Evolutionary conservation across 306 rosid genomes (phyloP).

Genomic region (Chamaecrista fasciculata): DNA sequence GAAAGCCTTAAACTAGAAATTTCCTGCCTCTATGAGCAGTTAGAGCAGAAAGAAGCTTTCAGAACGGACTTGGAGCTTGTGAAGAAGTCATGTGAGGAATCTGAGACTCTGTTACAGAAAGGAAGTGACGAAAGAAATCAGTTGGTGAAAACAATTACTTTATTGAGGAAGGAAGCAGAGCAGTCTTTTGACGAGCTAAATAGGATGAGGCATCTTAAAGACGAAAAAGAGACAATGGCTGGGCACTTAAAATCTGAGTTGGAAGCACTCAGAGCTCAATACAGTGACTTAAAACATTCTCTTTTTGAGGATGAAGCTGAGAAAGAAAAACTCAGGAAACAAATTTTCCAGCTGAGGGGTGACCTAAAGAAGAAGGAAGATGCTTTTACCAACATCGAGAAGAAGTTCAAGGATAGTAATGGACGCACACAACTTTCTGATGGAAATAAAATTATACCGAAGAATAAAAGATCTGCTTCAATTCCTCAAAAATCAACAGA

Average conservation of each 20-base stretch:
- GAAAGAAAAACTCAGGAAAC: constrained; percentile 65
- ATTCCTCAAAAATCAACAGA: constrained; percentile 47
- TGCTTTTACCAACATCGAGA: constrained; percentile 48
- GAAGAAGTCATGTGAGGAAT: constrained; percentile 58
- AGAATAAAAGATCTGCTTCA: constrained; percentile 39
- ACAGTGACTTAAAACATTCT: constrained; percentile 50
- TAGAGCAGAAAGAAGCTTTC: constrained; percentile 44
- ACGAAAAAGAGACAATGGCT: constrained; percentile 51
- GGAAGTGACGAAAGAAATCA: constrained; percentile 56
- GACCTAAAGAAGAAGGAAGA: constrained; percentile 67
- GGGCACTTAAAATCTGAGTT: constrained; percentile 52
- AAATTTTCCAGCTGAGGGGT: constrained; percentile 52
- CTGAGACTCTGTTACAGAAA: constrained; percentile 40
- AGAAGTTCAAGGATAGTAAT: constrained; percentile 56
- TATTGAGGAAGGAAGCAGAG: constrained; percentile 63
- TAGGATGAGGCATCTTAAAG: constrained; percentile 44
- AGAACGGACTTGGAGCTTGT: constrained; percentile 48
- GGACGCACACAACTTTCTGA: constrained; percentile 40
- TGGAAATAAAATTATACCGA: constrained; percentile 40
- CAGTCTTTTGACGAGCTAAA: constrained; percentile 52
- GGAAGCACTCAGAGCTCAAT: constrained; percentile 59
- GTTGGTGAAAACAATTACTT: constrained; percentile 51
- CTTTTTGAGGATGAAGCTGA: constrained; percentile 61
- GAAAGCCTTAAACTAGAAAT: constrained; percentile 62
- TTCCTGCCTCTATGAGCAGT: constrained; percentile 40